phyloP scores from a whole-genome alignment of 805 yeast genomes.

The Tetrapisispora pingtungensis region DNA sequence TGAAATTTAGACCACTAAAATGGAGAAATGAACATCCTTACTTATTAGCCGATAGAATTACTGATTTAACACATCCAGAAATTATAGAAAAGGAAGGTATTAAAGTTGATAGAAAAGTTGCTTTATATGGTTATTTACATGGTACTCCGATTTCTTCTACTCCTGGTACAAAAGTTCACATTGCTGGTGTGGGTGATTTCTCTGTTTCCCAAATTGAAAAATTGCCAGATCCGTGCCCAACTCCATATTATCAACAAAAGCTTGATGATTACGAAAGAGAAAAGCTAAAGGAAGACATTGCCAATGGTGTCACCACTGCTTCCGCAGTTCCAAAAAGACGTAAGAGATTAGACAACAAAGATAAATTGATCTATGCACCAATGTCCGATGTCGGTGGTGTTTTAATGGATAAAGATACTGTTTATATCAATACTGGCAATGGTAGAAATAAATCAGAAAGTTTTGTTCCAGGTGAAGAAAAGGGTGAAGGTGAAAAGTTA shows the following conservation, averaged over 20 bases:
- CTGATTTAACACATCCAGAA: conserved; percentile 91
- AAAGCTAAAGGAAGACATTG: conserved; percentile 46
- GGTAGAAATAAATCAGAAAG: conserved; percentile 24
- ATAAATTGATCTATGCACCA: conserved; percentile 92
- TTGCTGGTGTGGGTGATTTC: conserved; percentile 93
- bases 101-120: conserved; percentile 80
- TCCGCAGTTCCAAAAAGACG: conserved; percentile 68
- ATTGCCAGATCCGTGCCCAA: conserved; percentile 97
- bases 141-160: conserved; percentile 73
- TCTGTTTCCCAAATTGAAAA: conserved; percentile 69
- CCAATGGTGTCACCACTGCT: conserved; percentile 38
- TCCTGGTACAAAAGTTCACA: conserved; percentile 66
- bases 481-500: conserved; percentile 77
- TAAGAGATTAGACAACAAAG: conserved; percentile 86
- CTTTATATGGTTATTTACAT: conserved; percentile 87
- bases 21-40: conserved; percentile 99
- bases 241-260: conserved; percentile 83
- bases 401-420: conserved; percentile 93
- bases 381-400: conserved; percentile 99
- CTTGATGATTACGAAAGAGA: conserved; percentile 75
- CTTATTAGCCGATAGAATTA: conserved; percentile 78
- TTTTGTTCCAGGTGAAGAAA: conserved; percentile 54
- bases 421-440: conserved; percentile 58
- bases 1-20: conserved; percentile 97
- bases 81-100: conserved; percentile 58